These are phyloP conservation scores for Mortierella sp. DNA, from an alignment of 371 early-diverging fungal species.

Conservation along the genomic window DNA sequence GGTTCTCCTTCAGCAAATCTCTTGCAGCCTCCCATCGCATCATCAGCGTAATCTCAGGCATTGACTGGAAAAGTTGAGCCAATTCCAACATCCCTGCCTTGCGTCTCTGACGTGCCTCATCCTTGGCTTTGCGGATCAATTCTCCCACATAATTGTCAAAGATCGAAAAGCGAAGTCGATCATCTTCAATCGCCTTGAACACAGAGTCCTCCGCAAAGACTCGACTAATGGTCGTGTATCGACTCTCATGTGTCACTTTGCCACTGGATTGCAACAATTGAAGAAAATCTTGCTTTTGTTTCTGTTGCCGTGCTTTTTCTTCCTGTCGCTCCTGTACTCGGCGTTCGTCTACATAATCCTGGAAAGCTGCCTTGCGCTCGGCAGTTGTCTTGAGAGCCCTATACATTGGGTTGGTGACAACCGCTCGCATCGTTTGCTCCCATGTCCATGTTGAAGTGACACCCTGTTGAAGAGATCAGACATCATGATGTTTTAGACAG, in stretches of 20 bases:
- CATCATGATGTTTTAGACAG: background rate
- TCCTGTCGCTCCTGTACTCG: conserved; percentile 59
- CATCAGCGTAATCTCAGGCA: conserved; percentile 69
- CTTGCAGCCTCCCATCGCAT: conserved; percentile 81
- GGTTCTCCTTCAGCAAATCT: conserved; percentile 56
- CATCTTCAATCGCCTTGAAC: conserved; percentile 50
- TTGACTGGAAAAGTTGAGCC: conserved; percentile 60
- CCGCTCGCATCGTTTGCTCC: conserved; percentile 91
- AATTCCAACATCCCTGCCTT: conserved; percentile 75
- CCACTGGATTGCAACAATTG: conserved; percentile 52
- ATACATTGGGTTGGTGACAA: conserved; percentile 85
- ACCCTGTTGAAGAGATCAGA: conserved; percentile 56
- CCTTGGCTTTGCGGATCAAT: conserved; percentile 61
- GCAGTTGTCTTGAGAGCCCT: conserved; percentile 82
- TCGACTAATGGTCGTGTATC: conserved; percentile 42
- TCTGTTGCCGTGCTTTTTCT: conserved; percentile 41
- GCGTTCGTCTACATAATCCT: conserved; percentile 71
- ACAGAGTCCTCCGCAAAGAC: conserved; percentile 50
- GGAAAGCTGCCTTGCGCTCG: conserved; percentile 86
- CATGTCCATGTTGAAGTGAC: conserved; percentile 88
- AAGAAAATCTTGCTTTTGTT: conserved; percentile 55
- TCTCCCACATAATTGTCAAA: conserved; percentile 44
- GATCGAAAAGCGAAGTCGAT: conserved; percentile 35
- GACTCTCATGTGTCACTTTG: conserved; percentile 45
- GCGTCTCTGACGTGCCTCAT: conserved; percentile 68